These are phyloP conservation scores for Blastobotrys malaysiensis DNA, from an alignment of 1,139 yeast genomes.

Conservation along the genomic window DNA sequence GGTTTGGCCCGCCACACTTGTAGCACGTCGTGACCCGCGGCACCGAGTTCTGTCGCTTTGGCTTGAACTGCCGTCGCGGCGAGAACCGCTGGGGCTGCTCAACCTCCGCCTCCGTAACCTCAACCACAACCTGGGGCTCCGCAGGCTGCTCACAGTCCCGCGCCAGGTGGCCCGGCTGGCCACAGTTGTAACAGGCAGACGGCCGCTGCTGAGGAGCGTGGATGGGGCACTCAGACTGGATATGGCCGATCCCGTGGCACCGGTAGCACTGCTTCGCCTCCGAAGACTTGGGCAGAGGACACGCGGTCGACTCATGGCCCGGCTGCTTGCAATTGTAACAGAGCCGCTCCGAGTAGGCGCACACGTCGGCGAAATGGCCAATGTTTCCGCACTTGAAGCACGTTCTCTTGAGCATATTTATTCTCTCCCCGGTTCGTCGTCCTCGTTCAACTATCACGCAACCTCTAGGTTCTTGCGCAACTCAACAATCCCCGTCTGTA, in stretches of 20 bases:
- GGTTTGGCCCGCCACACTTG: slow-evolving; percentile 93
- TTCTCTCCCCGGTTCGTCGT: slow-evolving; percentile 1
- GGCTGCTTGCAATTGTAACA: slow-evolving; percentile 86
- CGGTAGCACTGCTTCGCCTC: slow-evolving; percentile 82
- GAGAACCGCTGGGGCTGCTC: slow-evolving; percentile 24
- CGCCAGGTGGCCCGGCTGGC: slow-evolving; percentile 71
- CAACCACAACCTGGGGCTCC: slow-evolving; percentile 16
- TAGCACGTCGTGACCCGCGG: slow-evolving; percentile 57
- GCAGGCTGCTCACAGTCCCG: slow-evolving; percentile 44
- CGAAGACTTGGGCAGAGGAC: slow-evolving; percentile 81
- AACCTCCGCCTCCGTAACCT: slow-evolving; percentile 34
- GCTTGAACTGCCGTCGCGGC: slow-evolving; percentile 5
- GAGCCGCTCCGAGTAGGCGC: slow-evolving; percentile 75
- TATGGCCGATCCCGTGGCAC: slow-evolving; percentile 67
- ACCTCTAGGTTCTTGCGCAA: too few species aligned
- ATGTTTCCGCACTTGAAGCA: slow-evolving; percentile 59
- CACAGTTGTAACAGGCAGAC: slow-evolving; percentile 43
- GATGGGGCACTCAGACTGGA: slow-evolving; percentile 58
- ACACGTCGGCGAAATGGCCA: slow-evolving; percentile 86
- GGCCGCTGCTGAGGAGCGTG: slow-evolving; percentile 12
- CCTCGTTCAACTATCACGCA: neutral
- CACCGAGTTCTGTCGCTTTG: slow-evolving; percentile 5
- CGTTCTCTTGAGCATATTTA: slow-evolving; percentile 13
- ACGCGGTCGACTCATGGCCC: slow-evolving; percentile 84
- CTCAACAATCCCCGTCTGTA: neutral